Evolutionary conservation across 169 alveolate species (phyloP).

Genomic region (Eimeria falciformis): DNA sequence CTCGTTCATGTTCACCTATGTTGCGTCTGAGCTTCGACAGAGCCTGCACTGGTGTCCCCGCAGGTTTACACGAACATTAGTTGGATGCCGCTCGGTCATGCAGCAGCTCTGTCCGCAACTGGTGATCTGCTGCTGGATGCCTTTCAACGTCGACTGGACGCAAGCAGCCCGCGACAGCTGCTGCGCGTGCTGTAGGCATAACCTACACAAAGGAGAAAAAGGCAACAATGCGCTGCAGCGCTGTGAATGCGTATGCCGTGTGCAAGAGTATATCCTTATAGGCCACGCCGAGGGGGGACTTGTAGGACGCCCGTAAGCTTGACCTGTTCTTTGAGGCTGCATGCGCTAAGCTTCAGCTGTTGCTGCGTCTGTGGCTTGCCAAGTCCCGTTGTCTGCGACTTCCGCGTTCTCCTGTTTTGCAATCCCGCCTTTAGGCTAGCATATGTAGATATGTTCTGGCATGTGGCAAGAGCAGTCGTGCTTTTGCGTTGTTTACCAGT

Average conservation of each 20-base stretch:
- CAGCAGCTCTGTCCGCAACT: conserved; percentile 64
- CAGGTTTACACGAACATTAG: neutral
- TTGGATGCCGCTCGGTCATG: conserved; percentile 57
- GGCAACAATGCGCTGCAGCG: neutral
- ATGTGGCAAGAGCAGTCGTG: too few species aligned
- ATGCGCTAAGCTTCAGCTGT: too few species aligned
- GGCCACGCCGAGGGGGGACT: conserved; percentile 76
- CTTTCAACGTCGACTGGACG: conserved; percentile 75
- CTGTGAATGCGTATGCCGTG: conserved; percentile 7
- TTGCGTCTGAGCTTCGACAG: conserved; percentile 60
- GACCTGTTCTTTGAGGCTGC: neutral
- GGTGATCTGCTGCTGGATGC: conserved; percentile 78
- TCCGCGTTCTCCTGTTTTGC: too few species aligned
- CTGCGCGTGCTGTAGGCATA: conserved; percentile 52
- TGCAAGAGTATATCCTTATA: conserved; percentile 68
- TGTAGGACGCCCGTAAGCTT: conserved; percentile 77
- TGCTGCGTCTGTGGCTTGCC: too few species aligned
- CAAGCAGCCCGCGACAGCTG: conserved; percentile 45
- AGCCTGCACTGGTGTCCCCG: conserved; percentile 41
- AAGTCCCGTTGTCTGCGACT: too few species aligned
- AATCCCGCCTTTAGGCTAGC: too few species aligned
- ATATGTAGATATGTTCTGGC: too few species aligned
- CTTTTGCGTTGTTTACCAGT: too few species aligned
- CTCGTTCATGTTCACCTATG: neutral
- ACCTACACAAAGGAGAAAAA: neutral